Percentiles rank a stretch among this genome's conserved stretches.
Conservation (phyloP, 495 filamentous ascomycete genomes). For the Penicillium chermesinum region DNA sequence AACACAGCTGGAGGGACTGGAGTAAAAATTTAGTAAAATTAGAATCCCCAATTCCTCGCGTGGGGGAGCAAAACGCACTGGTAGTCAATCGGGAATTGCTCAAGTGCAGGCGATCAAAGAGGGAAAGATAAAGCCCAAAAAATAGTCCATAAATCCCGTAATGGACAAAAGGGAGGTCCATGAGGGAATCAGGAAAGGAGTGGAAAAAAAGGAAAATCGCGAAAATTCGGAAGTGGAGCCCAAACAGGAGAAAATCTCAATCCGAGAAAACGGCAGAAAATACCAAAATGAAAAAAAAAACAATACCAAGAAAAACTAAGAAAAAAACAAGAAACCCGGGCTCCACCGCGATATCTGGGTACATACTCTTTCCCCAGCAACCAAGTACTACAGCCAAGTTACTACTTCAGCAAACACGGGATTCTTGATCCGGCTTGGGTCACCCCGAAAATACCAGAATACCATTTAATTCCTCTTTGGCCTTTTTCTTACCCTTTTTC, state of each 20-base stretch:
- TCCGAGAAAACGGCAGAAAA: not conserved
- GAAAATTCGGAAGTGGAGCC: slow-evolving; percentile 1
- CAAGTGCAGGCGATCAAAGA: too few species aligned
- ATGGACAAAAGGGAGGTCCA: too few species aligned
- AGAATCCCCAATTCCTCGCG: too few species aligned
- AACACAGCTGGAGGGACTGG: not conserved
- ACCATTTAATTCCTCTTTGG: slow-evolving; percentile 11
- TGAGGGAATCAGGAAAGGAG: not conserved
- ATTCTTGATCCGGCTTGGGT: not conserved
- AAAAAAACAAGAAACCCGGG: slow-evolving; percentile 3
- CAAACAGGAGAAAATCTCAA: not conserved
- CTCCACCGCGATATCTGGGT: not conserved
- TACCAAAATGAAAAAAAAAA: slow-evolving; percentile 1
- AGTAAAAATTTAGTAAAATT: too few species aligned
- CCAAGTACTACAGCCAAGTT: slow-evolving; percentile 10
- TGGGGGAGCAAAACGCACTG: too few species aligned
- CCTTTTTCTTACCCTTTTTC: slow-evolving; percentile 13
- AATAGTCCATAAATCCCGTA: too few species aligned
- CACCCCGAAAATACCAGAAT: slow-evolving; percentile 1
- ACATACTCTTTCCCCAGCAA: slow-evolving; percentile 9
- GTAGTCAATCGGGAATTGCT: too few species aligned
- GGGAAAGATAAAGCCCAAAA: too few species aligned
- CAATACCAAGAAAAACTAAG: slow-evolving; percentile 1
- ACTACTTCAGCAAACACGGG: slow-evolving; percentile 5
- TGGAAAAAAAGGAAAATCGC: not conserved